Evolutionary conservation across 2,329 filamentous ascomycete species (phyloP).

Genomic region (Karstenula rhodostoma): DNA sequence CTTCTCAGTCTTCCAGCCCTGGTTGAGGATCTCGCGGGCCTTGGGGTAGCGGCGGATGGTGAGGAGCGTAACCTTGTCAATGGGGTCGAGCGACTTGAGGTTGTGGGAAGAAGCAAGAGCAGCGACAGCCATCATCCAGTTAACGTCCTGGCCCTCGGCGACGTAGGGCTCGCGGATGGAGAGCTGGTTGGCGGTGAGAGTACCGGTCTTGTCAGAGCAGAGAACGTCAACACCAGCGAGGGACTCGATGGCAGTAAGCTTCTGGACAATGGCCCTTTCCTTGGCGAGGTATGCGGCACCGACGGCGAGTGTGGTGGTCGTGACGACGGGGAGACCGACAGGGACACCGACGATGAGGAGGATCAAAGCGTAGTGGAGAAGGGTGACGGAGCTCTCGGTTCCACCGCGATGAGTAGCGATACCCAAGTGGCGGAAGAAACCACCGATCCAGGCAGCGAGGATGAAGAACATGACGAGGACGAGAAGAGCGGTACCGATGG

Average conservation of each 20-base stretch:
- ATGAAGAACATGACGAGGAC: conserved; percentile 82
- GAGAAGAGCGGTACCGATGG: conserved; percentile 76
- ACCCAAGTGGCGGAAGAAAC: conserved; percentile 76
- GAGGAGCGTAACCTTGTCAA: conserved; percentile 80
- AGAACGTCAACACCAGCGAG: conserved; percentile 72
- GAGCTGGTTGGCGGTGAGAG: conserved; percentile 77
- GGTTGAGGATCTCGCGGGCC: conserved; percentile 76
- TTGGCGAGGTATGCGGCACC: conserved; percentile 79
- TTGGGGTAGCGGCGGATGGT: conserved; percentile 80
- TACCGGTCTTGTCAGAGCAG: conserved; percentile 85
- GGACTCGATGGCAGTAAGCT: conserved; percentile 80
- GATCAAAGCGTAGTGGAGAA: conserved; percentile 56
- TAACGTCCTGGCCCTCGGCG: conserved; percentile 77
- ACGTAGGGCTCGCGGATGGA: conserved; percentile 80
- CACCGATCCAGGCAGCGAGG: conserved; percentile 77
- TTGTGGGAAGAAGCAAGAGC: conserved; percentile 81
- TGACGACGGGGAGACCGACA: conserved; percentile 79
- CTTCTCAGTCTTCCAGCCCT: conserved; percentile 79
- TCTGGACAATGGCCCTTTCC: conserved; percentile 81
- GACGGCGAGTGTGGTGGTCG: conserved; percentile 78
- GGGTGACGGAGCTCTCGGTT: conserved; percentile 64
- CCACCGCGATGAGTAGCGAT: conserved; percentile 67
- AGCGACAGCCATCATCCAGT: conserved; percentile 86
- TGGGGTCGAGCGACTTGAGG: conserved; percentile 79
- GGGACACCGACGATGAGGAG: conserved; percentile 80